A percentile compares a stretch with the other conserved stretches of the same genome.
phyloP scores from a whole-genome alignment of 441 rosid species.

The Hura crepitans region DNA sequence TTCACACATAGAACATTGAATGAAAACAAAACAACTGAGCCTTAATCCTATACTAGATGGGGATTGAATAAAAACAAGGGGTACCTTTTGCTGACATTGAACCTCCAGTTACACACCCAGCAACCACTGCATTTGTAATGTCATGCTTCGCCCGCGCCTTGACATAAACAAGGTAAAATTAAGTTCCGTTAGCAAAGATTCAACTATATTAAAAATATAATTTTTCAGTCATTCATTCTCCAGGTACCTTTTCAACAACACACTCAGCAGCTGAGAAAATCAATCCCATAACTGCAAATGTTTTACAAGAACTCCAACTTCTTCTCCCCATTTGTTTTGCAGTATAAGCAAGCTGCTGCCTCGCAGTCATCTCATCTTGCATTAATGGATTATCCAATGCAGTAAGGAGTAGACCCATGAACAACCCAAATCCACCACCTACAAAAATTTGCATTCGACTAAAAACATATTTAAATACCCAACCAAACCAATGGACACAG shows the following conservation, averaged over 20 bases:
- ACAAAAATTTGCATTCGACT: conserved; percentile 25
- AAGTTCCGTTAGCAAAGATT: conserved; percentile 1
- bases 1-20: background rate
- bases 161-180: conserved; percentile 10
- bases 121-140: conserved; percentile 63
- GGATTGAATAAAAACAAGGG: background rate
- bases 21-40: too few species aligned
- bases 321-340: conserved; percentile 81
- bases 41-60: too few species aligned
- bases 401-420: conserved; percentile 81
- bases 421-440: conserved; percentile 89
- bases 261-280: conserved; percentile 90
- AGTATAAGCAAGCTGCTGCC: conserved; percentile 60
- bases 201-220: background rate
- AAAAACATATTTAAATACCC: conserved; percentile 2
- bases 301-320: conserved; percentile 82
- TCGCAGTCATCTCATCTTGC: conserved; percentile 73
- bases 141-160: conserved; percentile 96
- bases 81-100: conserved; percentile 58
- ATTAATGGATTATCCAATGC: conserved; percentile 78
- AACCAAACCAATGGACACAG: background rate
- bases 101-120: conserved; percentile 94
- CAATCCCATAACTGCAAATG: conserved; percentile 91
- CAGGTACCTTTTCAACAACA: conserved; percentile 71
- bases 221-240: background rate